Evolutionary conservation across 2,329 filamentous ascomycete genomes (phyloP).

Genomic region (Purpureocillium takamizusanense): DNA sequence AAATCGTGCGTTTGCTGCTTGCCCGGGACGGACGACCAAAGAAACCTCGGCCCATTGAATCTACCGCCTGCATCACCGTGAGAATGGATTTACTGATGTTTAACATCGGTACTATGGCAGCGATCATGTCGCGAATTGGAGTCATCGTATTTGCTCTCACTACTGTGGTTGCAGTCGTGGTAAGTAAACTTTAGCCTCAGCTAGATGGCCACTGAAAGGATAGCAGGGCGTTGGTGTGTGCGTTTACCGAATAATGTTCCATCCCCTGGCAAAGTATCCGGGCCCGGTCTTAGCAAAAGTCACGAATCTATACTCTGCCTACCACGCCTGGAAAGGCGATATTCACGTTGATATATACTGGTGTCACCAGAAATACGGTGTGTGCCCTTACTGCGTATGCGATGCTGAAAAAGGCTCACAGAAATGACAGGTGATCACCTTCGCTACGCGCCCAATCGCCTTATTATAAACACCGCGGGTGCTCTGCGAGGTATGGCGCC

Average conservation of each 20-base stretch:
- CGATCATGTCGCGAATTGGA: too few relatives aligned
- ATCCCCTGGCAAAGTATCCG: conserved; percentile 24
- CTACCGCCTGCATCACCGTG: too few relatives aligned
- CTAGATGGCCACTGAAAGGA: too few relatives aligned
- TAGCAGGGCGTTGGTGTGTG: neutral
- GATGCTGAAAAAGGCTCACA: neutral
- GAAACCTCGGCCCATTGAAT: too few relatives aligned
- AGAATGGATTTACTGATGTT: too few relatives aligned
- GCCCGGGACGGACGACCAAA: too few relatives aligned
- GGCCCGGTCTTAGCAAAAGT: conserved; percentile 23
- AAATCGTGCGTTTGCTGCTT: too few relatives aligned
- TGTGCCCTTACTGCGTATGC: neutral
- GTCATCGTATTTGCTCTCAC: too few relatives aligned
- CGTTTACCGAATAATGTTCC: conserved; percentile 10
- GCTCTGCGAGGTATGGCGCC: conserved; percentile 5
- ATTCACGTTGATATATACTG: conserved; percentile 22
- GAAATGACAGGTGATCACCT: conserved; percentile 9
- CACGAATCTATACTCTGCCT: conserved; percentile 19
- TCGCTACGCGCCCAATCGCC: conserved; percentile 18
- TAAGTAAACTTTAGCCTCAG: neutral
- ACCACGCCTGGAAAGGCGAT: conserved; percentile 25
- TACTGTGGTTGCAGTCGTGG: too few relatives aligned
- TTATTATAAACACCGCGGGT: conserved; percentile 7
- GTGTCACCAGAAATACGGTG: conserved; percentile 24
- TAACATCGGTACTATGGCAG: too few relatives aligned